phyloP scores from a whole-genome alignment of 2,329 filamentous ascomycete species.

The Paraconiothyrium brasiliense region DNA sequence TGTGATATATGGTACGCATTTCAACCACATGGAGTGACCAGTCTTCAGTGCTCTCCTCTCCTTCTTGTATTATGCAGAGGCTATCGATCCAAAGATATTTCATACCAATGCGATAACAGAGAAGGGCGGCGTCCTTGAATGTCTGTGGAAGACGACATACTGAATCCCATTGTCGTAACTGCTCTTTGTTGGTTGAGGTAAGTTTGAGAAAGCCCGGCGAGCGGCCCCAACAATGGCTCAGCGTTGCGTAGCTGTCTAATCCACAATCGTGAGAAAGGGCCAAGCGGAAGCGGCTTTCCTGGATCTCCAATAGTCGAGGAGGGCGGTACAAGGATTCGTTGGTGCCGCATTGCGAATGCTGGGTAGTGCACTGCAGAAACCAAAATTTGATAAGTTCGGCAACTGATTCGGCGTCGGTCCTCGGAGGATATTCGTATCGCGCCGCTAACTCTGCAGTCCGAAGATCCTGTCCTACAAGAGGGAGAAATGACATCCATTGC shows the following conservation, averaged over 20 bases:
- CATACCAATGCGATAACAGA: slow-evolving; percentile 1
- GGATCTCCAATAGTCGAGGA: background rate
- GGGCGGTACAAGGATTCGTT: background rate
- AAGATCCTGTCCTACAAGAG: background rate
- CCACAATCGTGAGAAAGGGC: too few relatives aligned
- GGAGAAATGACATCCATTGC: background rate
- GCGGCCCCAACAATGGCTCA: slow-evolving; percentile 11
- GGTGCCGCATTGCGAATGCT: background rate
- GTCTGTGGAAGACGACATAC: background rate
- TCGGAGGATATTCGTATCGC: background rate
- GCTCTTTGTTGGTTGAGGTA: background rate
- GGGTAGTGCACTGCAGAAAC: background rate
- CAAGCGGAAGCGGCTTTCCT: too few relatives aligned
- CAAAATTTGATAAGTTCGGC: background rate
- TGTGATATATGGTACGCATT: background rate
- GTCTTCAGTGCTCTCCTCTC: background rate
- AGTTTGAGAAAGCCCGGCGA: background rate
- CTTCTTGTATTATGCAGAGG: slow-evolving; percentile 19
- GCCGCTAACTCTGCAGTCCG: background rate
- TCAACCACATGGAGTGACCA: background rate
- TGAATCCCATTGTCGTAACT: background rate
- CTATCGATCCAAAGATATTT: slow-evolving; percentile 21
- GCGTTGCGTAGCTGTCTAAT: too few relatives aligned
- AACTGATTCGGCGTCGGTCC: background rate
- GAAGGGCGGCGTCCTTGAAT: slow-evolving; percentile 1